Evolutionary conservation across 2,329 filamentous ascomycete genomes (phyloP).

Genomic region (Epichloe sp.): DNA sequence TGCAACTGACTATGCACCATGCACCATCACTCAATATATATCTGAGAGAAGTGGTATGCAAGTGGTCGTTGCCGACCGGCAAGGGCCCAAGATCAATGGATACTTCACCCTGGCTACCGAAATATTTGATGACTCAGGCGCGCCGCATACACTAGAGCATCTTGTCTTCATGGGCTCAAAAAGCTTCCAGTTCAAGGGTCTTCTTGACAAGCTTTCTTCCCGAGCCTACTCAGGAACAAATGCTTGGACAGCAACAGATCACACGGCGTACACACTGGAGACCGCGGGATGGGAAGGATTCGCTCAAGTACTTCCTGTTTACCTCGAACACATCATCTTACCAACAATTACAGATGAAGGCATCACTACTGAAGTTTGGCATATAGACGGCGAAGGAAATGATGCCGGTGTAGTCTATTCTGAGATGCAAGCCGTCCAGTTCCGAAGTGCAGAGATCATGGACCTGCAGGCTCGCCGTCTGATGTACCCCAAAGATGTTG

Average conservation of each 20-base stretch:
- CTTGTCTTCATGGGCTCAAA: slow-evolving; percentile 83
- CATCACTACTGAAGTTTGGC: slow-evolving; percentile 92
- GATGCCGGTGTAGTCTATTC: slow-evolving; percentile 97
- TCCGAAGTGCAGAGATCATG: slow-evolving; percentile 73
- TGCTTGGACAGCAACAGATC: slow-evolving; percentile 92
- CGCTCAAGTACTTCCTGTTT: slow-evolving; percentile 84
- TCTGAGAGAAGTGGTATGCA: slow-evolving; percentile 91
- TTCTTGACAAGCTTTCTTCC: slow-evolving; percentile 87
- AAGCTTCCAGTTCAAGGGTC: slow-evolving; percentile 86
- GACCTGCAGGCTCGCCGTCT: slow-evolving; percentile 67
- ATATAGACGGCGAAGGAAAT: slow-evolving; percentile 83
- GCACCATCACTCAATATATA: slow-evolving; percentile 86
- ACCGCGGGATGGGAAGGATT: slow-evolving; percentile 97
- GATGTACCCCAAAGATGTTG: slow-evolving; percentile 77
- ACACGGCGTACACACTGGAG: slow-evolving; percentile 91
- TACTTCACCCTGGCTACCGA: slow-evolving; percentile 95
- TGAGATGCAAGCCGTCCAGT: slow-evolving; percentile 95
- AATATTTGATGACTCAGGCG: slow-evolving; percentile 92
- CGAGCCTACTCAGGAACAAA: slow-evolving; percentile 90
- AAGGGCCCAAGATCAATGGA: slow-evolving; percentile 88
- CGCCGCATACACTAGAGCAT: slow-evolving; percentile 77
- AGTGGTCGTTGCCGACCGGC: slow-evolving; percentile 78
- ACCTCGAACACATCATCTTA: slow-evolving; percentile 84
- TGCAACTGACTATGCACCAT: slow-evolving; percentile 78
- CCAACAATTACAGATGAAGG: slow-evolving; percentile 86